Base-by-base conservation (phyloP, 805 yeast species). In the Ogataea zsoltii region DNA sequence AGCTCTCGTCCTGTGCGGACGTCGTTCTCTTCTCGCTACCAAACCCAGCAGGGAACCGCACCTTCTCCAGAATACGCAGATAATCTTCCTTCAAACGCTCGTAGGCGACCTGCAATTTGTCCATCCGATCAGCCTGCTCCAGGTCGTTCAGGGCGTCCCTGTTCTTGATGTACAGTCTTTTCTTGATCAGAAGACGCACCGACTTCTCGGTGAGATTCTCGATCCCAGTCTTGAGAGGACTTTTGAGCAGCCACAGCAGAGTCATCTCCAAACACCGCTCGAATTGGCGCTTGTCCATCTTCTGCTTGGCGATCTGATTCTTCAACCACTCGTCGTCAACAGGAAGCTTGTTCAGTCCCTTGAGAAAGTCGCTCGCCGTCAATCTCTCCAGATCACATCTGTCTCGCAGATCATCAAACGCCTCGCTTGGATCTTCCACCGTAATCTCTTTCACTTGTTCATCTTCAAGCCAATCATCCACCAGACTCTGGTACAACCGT, bases 351-450 rank as follows among this genome's bases (percentile, higher is more conserved):
- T 18, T 33, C 28, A 71, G 45, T n/a, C 64, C 56, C 7, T 60
- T 48, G 23, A 73, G 58, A 37, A 68, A 56, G 0, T 49, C 51
- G 3, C 68, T 65, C 1, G 49, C 48, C 19, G 63, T 56, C 26
- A 84, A 62, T 54, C 83, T 68, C 46, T 68, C 65, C 53, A 89
- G 70, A 59, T 94, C 98, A 51, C 82, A 76, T 26, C 92, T 71
- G 61, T 94, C 97, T 47, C 99, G 75, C 54, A 94, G 70, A 59
- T 88, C 95, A 60, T 94, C 99, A 67, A 94, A 92, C 29, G 81
- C 80, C 61, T 90, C 97, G 59, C 85, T 87, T 2, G 98, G 98
- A 62, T 94, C 99, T 62, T 94, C 98, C 3, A 94, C 89, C 0
- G 92, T 88, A 32, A 94, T 75, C 56, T 91, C 96, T 28, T 69